Base-by-base conservation (phyloP, 1,139 yeast species). In the Pichia cactophila region DNA sequence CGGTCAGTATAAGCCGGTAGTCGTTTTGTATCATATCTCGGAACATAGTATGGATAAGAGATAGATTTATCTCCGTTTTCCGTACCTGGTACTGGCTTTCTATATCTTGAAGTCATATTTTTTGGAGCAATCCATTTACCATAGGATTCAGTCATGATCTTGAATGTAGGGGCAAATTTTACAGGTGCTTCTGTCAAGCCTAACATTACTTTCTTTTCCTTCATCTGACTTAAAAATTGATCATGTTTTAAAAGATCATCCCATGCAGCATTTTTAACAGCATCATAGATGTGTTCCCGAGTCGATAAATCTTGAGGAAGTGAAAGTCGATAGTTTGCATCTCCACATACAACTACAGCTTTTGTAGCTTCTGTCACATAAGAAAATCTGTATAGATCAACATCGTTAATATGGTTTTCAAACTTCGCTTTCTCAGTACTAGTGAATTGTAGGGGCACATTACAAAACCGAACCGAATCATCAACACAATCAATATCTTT, bases 1-100 rank as follows among this genome's bases (percentile, higher is more conserved):
- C 94, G 69, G 60, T 87, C 96, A 0, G 95, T 86, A 75, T 88
- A 87, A 1, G 92, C 84, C 0, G 95, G 95, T 4, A 77, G 69
- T 53, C 95, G 70, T 49, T 74, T 77, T 43, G 71, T 69, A 56
- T 81, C 87, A 51, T 78, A 77, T 9, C 73, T 70, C 44, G 56
- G 56, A 9, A 45, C 33, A 41, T 43, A 48, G 12, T 44, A 47
- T 3, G 48, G 70, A 10, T 37, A 2, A n/a, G 40, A 37, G 12
- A 8, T 37, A n/a, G 12, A n/a, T 10, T 7, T 3, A 17, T 17
- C 11, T 2, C 2, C 6, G 11, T 37, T 17, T 5, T 36, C 12
- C 11, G 6, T 16, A 6, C 12, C 20, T 7, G 50, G 49, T 5
- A 42, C 43, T 14, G 54, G 54, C 26, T 41, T 48, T 31, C 52